Conservation (phyloP, 129 eudicot species). For the Flaveria linearis region DNA sequence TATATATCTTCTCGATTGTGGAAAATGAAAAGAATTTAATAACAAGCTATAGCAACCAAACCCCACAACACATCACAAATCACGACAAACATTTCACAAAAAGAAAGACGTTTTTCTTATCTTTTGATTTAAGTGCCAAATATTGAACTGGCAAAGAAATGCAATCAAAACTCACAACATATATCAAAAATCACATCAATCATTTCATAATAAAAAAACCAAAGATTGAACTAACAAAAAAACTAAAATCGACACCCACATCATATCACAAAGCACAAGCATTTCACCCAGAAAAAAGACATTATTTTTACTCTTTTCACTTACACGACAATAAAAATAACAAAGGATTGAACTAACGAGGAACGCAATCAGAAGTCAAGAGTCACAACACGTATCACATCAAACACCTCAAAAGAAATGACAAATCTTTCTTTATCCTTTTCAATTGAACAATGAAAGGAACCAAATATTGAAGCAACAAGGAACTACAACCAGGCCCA, state of each 20-base stretch:
- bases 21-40: not conserved
- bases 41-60: no score
- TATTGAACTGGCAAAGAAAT: conserved; percentile 7
- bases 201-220: not conserved
- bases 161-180: conserved; percentile 1
- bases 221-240: not conserved
- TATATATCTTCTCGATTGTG: not conserved
- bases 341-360: not conserved
- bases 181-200: not conserved
- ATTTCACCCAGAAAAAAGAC: not conserved
- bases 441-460: not conserved
- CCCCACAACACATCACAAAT: no score
- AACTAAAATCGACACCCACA: not conserved
- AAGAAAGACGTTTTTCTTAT: not conserved
- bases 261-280: not conserved
- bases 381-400: not conserved
- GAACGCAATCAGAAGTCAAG: not conserved
- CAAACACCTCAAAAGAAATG: not conserved
- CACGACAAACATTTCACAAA: not conserved
- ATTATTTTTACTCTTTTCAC: not conserved
- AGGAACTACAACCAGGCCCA: not conserved
- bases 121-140: not conserved
- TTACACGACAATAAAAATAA: not conserved
- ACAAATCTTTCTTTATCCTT: not conserved
- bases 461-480: not conserved